These are phyloP conservation scores for Mixia osmundae DNA, from an alignment of 1,284 basidiomycete genomes.

Conservation along the genomic window DNA sequence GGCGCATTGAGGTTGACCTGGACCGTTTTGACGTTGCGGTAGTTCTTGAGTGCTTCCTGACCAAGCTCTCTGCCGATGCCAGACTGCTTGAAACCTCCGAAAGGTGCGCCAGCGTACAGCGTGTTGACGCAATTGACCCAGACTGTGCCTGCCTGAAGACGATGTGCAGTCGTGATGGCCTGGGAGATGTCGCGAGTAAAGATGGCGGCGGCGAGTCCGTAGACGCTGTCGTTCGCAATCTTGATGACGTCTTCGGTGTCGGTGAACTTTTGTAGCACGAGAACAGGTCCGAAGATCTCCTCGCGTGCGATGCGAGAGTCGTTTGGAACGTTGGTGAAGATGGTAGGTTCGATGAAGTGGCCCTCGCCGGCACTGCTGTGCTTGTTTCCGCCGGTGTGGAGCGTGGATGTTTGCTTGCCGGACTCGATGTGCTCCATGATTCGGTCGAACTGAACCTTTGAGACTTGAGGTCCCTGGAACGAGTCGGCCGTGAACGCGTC, in stretches of 20 bases:
- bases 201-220: constrained; percentile 69
- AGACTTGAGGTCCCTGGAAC: constrained; percentile 76
- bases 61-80: constrained; percentile 55
- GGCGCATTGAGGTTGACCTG: too few species aligned
- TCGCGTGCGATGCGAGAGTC: constrained; percentile 72
- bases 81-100: constrained; percentile 60
- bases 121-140: constrained; percentile 22
- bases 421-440: constrained; percentile 73
- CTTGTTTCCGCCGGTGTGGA: constrained; percentile 51
- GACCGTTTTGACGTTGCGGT: constrained; percentile 21
- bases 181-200: constrained; percentile 57
- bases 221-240: constrained; percentile 57
- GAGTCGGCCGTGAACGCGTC: constrained; percentile 50
- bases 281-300: constrained; percentile 33
- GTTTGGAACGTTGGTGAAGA: constrained; percentile 51
- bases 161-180: constrained; percentile 48
- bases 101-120: constrained; percentile 34
- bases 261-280: constrained; percentile 27
- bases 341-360: constrained; percentile 41
- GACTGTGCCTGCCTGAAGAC: constrained; percentile 54
- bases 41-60: constrained; percentile 53
- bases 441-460: constrained; percentile 33
- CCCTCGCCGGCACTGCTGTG: constrained; percentile 38
- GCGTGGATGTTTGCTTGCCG: constrained; percentile 58
- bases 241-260: constrained; percentile 36